phyloP scores from a whole-genome alignment of 2,329 filamentous ascomycete genomes.

The Aspergillus sp. region DNA sequence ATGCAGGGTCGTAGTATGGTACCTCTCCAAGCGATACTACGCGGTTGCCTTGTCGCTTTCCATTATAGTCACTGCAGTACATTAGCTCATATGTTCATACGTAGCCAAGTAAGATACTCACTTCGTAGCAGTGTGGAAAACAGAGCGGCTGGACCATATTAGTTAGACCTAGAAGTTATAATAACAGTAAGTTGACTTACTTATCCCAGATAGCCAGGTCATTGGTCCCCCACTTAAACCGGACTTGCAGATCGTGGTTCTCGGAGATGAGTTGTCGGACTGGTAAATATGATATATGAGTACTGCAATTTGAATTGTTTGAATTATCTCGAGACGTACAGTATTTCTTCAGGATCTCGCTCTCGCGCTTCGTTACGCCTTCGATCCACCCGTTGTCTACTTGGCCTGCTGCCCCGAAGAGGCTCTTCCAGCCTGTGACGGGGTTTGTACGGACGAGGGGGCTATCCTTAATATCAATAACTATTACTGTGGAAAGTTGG shows the following conservation, averaged over 20 bases:
- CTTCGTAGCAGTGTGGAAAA: constrained; percentile 8
- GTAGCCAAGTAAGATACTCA: too few relatives aligned
- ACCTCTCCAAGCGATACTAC: constrained; percentile 4
- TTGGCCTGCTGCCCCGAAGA: neutral
- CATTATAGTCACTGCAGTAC: neutral
- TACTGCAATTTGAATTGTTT: too few relatives aligned
- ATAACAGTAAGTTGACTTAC: constrained; percentile 6
- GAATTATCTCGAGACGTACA: neutral
- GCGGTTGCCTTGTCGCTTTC: neutral
- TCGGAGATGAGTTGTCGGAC: constrained; percentile 9
- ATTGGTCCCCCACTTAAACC: constrained; percentile 3
- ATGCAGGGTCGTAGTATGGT: constrained; percentile 3
- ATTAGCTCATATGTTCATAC: neutral
- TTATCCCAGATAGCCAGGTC: constrained; percentile 15
- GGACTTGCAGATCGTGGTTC: constrained; percentile 11
- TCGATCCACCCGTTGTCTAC: constrained; percentile 6
- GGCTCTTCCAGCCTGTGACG: constrained; percentile 8
- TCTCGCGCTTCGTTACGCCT: constrained; percentile 6
- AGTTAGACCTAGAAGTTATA: too few relatives aligned
- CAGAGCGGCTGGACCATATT: neutral
- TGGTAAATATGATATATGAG: neutral
- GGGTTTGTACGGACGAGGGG: constrained; percentile 9
- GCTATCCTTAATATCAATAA: neutral
- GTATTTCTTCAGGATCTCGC: constrained; percentile 8
- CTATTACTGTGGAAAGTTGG: too few relatives aligned